Conservation (phyloP, 1,284 basidiomycete genomes). For the Malassezia cuniculi region DNA sequence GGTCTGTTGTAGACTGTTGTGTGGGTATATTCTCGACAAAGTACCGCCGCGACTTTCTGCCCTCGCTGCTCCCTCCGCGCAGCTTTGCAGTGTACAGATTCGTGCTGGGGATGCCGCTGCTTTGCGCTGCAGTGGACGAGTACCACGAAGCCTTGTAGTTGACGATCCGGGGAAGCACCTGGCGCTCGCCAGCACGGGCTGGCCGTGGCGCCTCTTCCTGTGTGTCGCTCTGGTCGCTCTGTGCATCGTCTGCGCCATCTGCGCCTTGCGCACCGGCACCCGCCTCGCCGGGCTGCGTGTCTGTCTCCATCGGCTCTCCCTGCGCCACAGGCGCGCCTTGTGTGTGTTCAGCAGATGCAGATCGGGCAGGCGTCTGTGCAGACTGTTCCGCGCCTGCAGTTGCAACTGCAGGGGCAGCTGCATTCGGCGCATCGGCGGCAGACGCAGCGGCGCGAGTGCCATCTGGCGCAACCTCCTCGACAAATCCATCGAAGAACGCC, state of each 20-base stretch:
- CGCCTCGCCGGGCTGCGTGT: conserved; percentile 1
- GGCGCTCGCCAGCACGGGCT: background rate
- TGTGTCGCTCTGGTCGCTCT: background rate
- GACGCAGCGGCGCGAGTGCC: too few relatives aligned
- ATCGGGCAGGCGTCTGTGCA: too few relatives aligned
- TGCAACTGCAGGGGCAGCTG: too few relatives aligned
- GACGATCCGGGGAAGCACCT: conserved; percentile 17
- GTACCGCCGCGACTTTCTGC: conserved; percentile 4
- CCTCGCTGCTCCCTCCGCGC: conserved; percentile 2
- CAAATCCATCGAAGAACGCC: too few relatives aligned
- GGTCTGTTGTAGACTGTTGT: too few relatives aligned
- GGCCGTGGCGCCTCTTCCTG: conserved; percentile 9
- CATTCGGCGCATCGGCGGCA: too few relatives aligned
- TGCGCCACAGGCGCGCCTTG: too few relatives aligned
- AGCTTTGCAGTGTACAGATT: conserved; percentile 14
- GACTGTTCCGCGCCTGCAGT: too few relatives aligned
- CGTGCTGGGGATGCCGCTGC: conserved; percentile 15
- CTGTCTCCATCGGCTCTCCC: background rate
- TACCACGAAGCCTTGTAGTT: conserved; percentile 33
- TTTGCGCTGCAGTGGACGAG: conserved; percentile 18
- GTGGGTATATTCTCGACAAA: too few relatives aligned
- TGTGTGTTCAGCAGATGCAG: too few relatives aligned
- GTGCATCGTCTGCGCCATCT: background rate
- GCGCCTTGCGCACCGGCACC: conserved; percentile 1
- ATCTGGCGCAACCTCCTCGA: too few relatives aligned